Evolutionary conservation across 2,329 filamentous ascomycete species (phyloP).

Genomic region (Clarireedia paspali): DNA sequence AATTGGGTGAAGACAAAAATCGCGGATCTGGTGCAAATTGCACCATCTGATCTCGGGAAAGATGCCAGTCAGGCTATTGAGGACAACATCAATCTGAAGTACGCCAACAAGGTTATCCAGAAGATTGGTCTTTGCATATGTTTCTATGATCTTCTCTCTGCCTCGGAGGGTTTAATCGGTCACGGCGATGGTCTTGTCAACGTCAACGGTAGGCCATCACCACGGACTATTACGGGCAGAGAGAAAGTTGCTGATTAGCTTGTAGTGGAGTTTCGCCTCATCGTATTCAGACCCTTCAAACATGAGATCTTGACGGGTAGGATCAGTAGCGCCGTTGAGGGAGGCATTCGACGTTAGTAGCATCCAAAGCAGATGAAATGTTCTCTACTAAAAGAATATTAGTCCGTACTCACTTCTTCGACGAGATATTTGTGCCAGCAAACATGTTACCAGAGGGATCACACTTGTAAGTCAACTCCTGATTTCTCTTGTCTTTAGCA

Average conservation of each 20-base stretch:
- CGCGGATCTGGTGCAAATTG: conserved; percentile 88
- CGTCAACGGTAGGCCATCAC: conserved; percentile 63
- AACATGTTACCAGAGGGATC: conserved; percentile 68
- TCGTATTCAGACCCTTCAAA: conserved; percentile 94
- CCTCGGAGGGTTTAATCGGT: conserved; percentile 88
- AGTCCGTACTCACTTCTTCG: conserved; percentile 88
- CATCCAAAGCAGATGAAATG: background rate
- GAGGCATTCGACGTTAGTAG: conserved; percentile 61
- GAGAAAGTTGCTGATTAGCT: conserved; percentile 6
- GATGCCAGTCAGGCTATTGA: conserved; percentile 78
- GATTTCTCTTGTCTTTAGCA: background rate
- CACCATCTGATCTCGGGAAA: conserved; percentile 80
- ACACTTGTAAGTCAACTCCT: conserved; percentile 56
- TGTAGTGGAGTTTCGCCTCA: conserved; percentile 80
- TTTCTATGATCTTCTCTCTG: conserved; percentile 82
- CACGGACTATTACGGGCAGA: background rate
- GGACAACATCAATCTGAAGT: conserved; percentile 95
- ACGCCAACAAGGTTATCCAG: conserved; percentile 90
- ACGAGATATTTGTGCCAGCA: conserved; percentile 77
- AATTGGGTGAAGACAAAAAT: conserved; percentile 67
- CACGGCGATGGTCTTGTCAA: conserved; percentile 89
- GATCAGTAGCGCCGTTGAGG: conserved; percentile 65
- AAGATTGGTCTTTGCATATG: conserved; percentile 91
- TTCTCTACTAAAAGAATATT: background rate
- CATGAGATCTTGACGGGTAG: conserved; percentile 82